Percentiles rank a stretch among this genome's conserved stretches.
These are phyloP conservation scores for Papiliotrema terrestris DNA, from an alignment of 1,284 basidiomycete species.

Conservation along the genomic window DNA sequence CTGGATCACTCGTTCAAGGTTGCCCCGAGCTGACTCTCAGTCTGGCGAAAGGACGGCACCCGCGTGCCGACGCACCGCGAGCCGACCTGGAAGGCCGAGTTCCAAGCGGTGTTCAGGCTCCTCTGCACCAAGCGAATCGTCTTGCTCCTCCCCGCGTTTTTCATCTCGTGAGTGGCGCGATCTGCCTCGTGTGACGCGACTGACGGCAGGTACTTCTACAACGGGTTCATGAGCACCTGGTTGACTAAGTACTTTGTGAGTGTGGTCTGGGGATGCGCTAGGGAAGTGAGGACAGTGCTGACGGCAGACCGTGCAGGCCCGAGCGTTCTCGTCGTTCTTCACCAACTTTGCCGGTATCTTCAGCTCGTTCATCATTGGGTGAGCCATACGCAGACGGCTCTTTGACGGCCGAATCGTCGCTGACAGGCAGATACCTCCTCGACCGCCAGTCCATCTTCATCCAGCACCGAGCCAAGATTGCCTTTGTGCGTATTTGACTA, in stretches of 20 bases:
- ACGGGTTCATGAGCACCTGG: conserved; percentile 29
- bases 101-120: conserved; percentile 22
- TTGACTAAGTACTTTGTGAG: conserved; percentile 31
- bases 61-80: conserved; percentile 16
- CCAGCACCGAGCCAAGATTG: conserved; percentile 22
- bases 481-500: conserved; percentile 20
- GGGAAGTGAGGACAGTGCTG: not conserved
- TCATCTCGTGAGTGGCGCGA: conserved; percentile 18
- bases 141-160: conserved; percentile 27
- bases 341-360: conserved; percentile 32
- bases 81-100: conserved; percentile 15
- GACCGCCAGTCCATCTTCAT: conserved; percentile 27
- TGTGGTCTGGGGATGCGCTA: no score
- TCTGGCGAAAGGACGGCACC: conserved; percentile 27
- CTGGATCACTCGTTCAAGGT: not conserved
- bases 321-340: conserved; percentile 35
- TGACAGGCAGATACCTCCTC: conserved; percentile 15
- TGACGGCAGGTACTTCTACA: conserved; percentile 21
- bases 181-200: not conserved
- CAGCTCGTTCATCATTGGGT: conserved; percentile 27
- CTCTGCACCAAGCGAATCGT: conserved; percentile 18
- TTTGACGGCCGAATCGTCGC: no score
- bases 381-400: not conserved
- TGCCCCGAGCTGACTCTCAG: conserved; percentile 1
- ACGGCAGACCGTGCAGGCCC: conserved; percentile 27